Conservation (phyloP, 1,284 basidiomycete genomes). For the Hemileia vastatrix region DNA sequence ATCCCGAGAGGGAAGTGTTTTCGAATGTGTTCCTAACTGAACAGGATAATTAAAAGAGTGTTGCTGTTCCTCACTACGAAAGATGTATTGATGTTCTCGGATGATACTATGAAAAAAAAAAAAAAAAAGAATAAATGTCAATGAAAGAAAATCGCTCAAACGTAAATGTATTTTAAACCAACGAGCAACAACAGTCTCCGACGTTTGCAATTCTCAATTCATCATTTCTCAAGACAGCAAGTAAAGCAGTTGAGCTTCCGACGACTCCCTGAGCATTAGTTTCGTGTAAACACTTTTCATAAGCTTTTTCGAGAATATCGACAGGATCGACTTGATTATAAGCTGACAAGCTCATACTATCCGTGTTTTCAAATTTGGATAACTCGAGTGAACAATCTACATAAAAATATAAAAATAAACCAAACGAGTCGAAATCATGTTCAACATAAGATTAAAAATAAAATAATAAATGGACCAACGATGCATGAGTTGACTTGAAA, state of each 20-base stretch:
- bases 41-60: slow-evolving; percentile 88
- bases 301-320: slow-evolving; percentile 53
- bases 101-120: slow-evolving; percentile 27
- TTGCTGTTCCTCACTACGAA: slow-evolving; percentile 89
- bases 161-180: not conserved
- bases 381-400: slow-evolving; percentile 14
- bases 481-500: slow-evolving; percentile 77
- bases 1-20: slow-evolving; percentile 59
- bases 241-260: slow-evolving; percentile 52
- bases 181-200: slow-evolving; percentile 66
- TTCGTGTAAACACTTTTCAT: slow-evolving; percentile 50
- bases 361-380: slow-evolving; percentile 29
- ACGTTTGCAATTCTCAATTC: slow-evolving; percentile 80
- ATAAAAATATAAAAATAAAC: not conserved
- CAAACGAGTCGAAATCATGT: not conserved
- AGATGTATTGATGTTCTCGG: slow-evolving; percentile 49
- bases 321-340: slow-evolving; percentile 49
- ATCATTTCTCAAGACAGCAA: slow-evolving; percentile 56
- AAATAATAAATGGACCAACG: slow-evolving; percentile 52
- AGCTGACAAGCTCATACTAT: slow-evolving; percentile 31
- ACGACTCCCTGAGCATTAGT: slow-evolving; percentile 49
- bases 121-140: slow-evolving; percentile 19
- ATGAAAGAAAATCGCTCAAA: not conserved
- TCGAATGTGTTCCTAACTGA: slow-evolving; percentile 69
- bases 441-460: not conserved